Evolutionary conservation across 1,284 basidiomycete species (phyloP).

Genomic region (Trichosporon ovoides): DNA sequence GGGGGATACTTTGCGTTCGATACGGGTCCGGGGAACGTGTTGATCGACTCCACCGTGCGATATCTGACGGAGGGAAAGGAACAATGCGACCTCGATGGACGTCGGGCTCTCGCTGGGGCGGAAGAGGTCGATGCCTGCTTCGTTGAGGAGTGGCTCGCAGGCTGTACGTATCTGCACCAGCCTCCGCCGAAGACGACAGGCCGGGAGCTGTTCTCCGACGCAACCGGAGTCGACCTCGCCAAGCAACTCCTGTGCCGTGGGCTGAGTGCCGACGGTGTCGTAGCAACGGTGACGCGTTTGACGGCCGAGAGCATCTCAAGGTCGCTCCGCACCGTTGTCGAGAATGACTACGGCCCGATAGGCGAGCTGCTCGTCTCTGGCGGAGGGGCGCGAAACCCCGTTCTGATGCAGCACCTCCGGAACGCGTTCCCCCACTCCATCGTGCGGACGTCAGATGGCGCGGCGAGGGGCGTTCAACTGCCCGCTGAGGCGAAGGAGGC

Average conservation of each 20-base stretch:
- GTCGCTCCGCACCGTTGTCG: slow-evolving; percentile 11
- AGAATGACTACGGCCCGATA: not conserved
- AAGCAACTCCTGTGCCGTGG: slow-evolving; percentile 10
- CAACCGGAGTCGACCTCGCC: slow-evolving; percentile 17
- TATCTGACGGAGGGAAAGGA: slow-evolving; percentile 17
- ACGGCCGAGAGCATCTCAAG: slow-evolving; percentile 20
- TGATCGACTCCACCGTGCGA: slow-evolving; percentile 26
- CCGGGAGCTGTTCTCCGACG: slow-evolving; percentile 23
- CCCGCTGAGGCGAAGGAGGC: slow-evolving; percentile 26
- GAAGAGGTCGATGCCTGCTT: not conserved
- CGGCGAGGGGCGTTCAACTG: not conserved
- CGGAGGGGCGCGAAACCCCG: slow-evolving; percentile 26
- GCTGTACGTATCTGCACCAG: not conserved
- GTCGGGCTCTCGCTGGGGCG: not conserved
- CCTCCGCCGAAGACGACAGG: slow-evolving; percentile 15
- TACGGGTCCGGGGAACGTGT: slow-evolving; percentile 25
- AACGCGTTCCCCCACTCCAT: slow-evolving; percentile 17
- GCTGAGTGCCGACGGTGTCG: slow-evolving; percentile 16
- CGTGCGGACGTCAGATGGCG: slow-evolving; percentile 21
- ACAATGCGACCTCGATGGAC: slow-evolving; percentile 23
- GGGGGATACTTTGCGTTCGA: slow-evolving; percentile 7
- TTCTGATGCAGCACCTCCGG: slow-evolving; percentile 17
- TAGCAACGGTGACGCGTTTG: slow-evolving; percentile 24
- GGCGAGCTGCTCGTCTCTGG: slow-evolving; percentile 26
- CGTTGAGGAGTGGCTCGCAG: not conserved